Evolutionary conservation across 495 filamentous ascomycete genomes (phyloP).

Genomic region (Lophiostoma macrostomum): DNA sequence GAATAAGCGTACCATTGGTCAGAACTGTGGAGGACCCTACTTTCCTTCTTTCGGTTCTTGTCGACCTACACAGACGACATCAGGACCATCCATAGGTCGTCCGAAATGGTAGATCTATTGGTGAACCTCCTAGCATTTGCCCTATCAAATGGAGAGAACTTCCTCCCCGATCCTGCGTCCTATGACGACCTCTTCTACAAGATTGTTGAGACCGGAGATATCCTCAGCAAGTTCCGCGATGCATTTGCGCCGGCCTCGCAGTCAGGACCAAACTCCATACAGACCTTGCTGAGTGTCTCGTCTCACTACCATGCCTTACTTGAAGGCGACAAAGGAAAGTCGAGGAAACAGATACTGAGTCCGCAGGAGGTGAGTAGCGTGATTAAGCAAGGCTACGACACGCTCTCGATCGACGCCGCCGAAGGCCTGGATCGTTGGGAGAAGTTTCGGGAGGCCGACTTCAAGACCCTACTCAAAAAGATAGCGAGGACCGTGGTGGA

Average conservation of each 20-base stretch:
- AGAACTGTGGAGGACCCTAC: slow-evolving; percentile 85
- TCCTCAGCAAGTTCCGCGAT: slow-evolving; percentile 78
- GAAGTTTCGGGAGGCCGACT: slow-evolving; percentile 71
- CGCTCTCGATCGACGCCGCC: slow-evolving; percentile 77
- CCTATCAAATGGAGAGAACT: slow-evolving; percentile 82
- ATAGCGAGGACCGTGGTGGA: slow-evolving; percentile 73
- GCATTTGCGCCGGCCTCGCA: slow-evolving; percentile 58
- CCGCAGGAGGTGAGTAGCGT: slow-evolving; percentile 82
- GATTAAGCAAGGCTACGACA: slow-evolving; percentile 95
- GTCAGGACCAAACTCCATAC: slow-evolving; percentile 62
- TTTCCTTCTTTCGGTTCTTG: slow-evolving; percentile 87
- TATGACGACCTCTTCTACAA: slow-evolving; percentile 99
- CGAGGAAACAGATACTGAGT: slow-evolving; percentile 58
- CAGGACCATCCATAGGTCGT: slow-evolving; percentile 55
- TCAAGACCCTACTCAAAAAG: slow-evolving; percentile 67
- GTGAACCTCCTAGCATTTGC: slow-evolving; percentile 83
- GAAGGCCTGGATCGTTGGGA: slow-evolving; percentile 81
- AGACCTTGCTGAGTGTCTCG: slow-evolving; percentile 78
- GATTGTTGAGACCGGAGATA: slow-evolving; percentile 84
- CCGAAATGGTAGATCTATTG: slow-evolving; percentile 64
- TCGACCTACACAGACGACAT: slow-evolving; percentile 79
- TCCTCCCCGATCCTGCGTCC: slow-evolving; percentile 81
- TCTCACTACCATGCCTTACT: slow-evolving; percentile 83
- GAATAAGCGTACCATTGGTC: slow-evolving; percentile 79
- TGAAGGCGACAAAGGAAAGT: slow-evolving; percentile 55